Base-by-base conservation (phyloP, 495 filamentous ascomycete genomes). In the Neurospora sp. region DNA sequence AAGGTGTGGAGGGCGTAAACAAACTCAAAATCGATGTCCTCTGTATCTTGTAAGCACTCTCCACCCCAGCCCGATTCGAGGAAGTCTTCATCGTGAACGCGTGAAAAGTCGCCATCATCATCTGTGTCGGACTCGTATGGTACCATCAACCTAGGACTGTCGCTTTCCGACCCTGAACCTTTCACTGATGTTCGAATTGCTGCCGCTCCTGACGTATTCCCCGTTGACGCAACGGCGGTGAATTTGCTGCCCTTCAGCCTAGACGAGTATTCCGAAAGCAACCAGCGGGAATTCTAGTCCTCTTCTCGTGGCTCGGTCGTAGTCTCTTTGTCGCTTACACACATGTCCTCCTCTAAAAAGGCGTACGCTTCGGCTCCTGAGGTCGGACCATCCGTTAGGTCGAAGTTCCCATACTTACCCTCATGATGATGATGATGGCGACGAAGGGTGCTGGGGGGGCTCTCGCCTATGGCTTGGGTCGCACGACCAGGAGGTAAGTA, bases 11-110 rank as follows among this genome's bases (percentile, higher is more conserved):
- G 85, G 69, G 96, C 96, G 82, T 99, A 99, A 72, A 99, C 96
- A 83, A 98, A 97, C 77, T 98, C 95, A 82, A 99, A 98, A 87
- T 99, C 94, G 83, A 99, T 99, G 81, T 98, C 96, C 88, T 99
- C 96, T 83, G 76, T 72, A 93, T 88, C 85, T 84, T 85, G 89
- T 94, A 90, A 94, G 92, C 87, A 92, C 84, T 93, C 91, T 83
- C 87, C 88, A 75, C 88, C 89, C 90, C 89, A 91, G 68, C 89
- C 89, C 72, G 86, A 88, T 79, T 90, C 90, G 82, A 90, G 79
- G 77, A 88, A 90, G 81, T 86, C 86, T 70, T 82, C 74, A 79
- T 90, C 84, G 79, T 79, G 48, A 81, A 84, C 82, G 74, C 73
- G 78, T 83, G 86, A 78, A 20, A 77, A 75, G 69, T 83, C 79